Evolutionary conservation across 2,329 filamentous ascomycete genomes (phyloP), one percentile per base, ranked within the genome.

Genomic region (Penicillium sp.): DNA sequence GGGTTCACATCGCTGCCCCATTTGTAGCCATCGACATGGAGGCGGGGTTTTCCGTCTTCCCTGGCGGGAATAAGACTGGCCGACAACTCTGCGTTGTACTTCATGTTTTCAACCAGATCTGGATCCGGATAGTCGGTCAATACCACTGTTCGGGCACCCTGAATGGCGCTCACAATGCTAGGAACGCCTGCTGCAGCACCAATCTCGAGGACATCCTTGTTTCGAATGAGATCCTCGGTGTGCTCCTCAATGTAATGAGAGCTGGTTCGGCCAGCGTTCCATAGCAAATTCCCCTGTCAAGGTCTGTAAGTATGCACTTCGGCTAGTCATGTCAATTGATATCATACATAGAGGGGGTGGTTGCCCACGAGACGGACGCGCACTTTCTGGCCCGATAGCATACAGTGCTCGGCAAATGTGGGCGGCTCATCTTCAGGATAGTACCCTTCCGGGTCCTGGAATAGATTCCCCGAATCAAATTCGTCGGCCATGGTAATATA

Each of bases 41-140:
- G 79, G 10, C 59, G 57, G n/a, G 43, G 50, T n/a, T 40, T 57
- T 51, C 43, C 57, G 47, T 72, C 70, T 62, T 52, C 71, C 61
- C 50, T 78, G 9, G 55, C 38, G 14, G 69, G 65, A 28, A 75
- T 71, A 65, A 59, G 78, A 68, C 60, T 77, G 71, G 71, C 82
- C 82, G 70, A 83, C 76, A 61, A 81, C 70, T 67, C 64, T 57
- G 95, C 86, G 71, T 97, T 97, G 72, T 84, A 83, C 64, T 82
- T 82, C 73, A 97, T 85, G 67, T 90, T 95, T 19, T 82, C 80
- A 25, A 97, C 81, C n/a, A 97, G 80, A 22, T 95, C 90, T 38
- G 82, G 79, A 72, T 97, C 92, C 0, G 91, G 90, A 70, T 91
- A 97, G 73, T 97, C 92, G 8, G 91, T 96, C 64, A 93, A 86